Conservation (phyloP, 768 basidiomycete genomes). For the Mycena filopes region DNA sequence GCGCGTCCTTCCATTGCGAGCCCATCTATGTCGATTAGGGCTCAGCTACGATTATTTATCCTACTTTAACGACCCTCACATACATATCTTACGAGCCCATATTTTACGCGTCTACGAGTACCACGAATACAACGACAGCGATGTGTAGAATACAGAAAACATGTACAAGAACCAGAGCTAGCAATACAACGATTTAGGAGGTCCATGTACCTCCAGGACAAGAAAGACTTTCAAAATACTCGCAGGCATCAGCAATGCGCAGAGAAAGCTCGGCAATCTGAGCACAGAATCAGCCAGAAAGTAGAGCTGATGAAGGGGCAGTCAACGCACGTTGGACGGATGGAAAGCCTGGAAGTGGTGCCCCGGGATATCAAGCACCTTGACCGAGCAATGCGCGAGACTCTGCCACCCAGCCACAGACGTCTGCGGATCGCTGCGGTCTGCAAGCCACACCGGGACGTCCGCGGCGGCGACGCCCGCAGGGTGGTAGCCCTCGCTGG, state of each 20-base stretch:
- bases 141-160: no score
- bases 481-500: constrained; percentile 55
- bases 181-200: neutral
- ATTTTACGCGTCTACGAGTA: neutral
- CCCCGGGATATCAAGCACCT: constrained; percentile 68
- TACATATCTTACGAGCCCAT: neutral
- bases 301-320: neutral
- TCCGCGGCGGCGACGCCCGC: constrained; percentile 33
- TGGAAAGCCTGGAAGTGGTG: constrained; percentile 74
- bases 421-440: constrained; percentile 49
- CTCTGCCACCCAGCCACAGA: constrained; percentile 60
- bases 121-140: neutral
- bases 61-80: neutral
- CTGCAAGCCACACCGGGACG: constrained; percentile 63
- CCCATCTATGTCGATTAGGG: constrained; percentile 30
- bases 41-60: neutral
- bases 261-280: constrained; percentile 45
- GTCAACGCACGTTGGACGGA: constrained; percentile 54
- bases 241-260: constrained; percentile 45
- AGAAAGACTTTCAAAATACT: constrained; percentile 32
- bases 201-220: no score
- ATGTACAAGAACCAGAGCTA: neutral
- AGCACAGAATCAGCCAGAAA: constrained; percentile 2
- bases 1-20: constrained; percentile 24
- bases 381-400: constrained; percentile 49